Base-by-base conservation (phyloP, 371 early-diverging fungal genomes). In the Sporodiniella umbellata region DNA sequence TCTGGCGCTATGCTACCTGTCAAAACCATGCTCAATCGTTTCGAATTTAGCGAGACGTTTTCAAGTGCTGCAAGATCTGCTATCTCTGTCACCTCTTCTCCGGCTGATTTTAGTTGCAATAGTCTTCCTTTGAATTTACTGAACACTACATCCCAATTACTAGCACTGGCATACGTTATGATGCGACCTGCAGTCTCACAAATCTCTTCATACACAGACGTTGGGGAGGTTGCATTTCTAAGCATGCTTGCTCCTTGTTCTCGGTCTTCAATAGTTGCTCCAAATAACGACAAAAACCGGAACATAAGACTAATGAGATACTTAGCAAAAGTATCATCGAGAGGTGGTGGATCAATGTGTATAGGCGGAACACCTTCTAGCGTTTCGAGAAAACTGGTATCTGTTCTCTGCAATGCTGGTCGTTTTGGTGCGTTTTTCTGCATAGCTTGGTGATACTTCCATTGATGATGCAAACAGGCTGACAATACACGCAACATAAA, bases 131-230 rank as follows among this genome's bases (percentile, higher is more conserved):
- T 87, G 23, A 89, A 78, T 38, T 83, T 75, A 0, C 72, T 54
- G 62, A 87, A 88, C 8, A 89, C 80, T 8, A 86, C 70, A 26
- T 67, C 28, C 92, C 92, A 92, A 55, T 90, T 92, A 31, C 85
- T 81, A 3, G 88, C 89, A 45, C 86, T 84, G 15, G 89, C 73
- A 58, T 83, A 90, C 45, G 84, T 81, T 8, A 92, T 63, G 30
- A 90, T 72, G 15, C 81, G 66, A 37, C 86, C 81, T 0, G 89
- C 86, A 4, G 79, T 63, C 31, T 75, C 70, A 56, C 77, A 81
- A 33, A 80, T 78, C 39, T 79, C 80, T 17, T 54, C 53, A 10
- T 70, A 68, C 6, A 78, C 46, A 8, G 71, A 58, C 43, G 4
- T 54, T 60, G 1, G 60, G 37, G 21, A 45, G 0, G 48, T 19